These are phyloP conservation scores for Krasilnikovozyma curviuscula DNA, from an alignment of 768 basidiomycete genomes.

Conservation along the genomic window DNA sequence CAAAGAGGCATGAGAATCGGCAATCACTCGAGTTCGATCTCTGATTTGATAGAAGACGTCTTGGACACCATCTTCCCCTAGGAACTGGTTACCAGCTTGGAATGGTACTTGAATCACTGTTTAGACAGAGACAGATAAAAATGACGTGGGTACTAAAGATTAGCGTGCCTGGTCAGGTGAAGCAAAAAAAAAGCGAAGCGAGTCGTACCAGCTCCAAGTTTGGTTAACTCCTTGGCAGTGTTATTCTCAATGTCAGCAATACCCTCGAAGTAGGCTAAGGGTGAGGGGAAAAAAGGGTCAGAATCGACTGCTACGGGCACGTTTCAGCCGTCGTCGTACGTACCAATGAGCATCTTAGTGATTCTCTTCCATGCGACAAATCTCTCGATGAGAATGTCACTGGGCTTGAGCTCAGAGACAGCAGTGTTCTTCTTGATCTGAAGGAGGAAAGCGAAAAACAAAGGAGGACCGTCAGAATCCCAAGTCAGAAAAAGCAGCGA, in stretches of 20 bases:
- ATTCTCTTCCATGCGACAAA: conserved; percentile 64
- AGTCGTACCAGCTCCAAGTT: conserved; percentile 74
- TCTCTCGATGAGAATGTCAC: conserved; percentile 85
- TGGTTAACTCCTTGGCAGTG: conserved; percentile 76
- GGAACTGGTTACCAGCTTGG: conserved; percentile 82
- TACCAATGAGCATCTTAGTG: conserved; percentile 69
- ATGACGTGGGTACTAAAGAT: no score
- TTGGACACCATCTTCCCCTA: conserved; percentile 94
- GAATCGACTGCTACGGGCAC: neutral
- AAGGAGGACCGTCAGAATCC: neutral
- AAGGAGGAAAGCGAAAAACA: neutral
- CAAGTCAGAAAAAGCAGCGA: neutral
- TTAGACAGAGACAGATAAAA: no score
- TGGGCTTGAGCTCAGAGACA: conserved; percentile 71
- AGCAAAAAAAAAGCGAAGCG: no score
- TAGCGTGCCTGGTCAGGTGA: no score
- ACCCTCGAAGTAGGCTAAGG: conserved; percentile 45
- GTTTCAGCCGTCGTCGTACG: conserved; percentile 5
- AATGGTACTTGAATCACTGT: conserved; percentile 98
- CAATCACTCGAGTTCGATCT: conserved; percentile 78
- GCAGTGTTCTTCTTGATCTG: conserved; percentile 81
- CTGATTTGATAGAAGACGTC: conserved; percentile 83
- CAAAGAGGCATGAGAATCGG: conserved; percentile 90
- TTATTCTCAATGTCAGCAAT: conserved; percentile 79
- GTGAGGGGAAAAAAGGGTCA: neutral